Percentiles rank a stretch among this genome's conserved stretches.
Evolutionary conservation across 768 basidiomycete species (phyloP).

Genomic region (Amanita pallidorosea): DNA sequence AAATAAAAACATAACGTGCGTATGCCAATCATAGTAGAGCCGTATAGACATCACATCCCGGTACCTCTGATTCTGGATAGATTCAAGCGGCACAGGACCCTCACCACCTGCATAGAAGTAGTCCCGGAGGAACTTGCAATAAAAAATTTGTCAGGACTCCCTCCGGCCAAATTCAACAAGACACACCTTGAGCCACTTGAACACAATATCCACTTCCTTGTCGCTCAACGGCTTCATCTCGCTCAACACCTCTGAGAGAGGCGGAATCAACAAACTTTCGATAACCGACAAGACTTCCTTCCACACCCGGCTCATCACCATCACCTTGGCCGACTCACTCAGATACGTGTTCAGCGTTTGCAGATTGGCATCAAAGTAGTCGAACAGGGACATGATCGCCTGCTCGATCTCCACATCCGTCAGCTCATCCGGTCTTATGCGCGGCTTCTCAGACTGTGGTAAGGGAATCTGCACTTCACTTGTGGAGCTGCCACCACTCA

Average conservation of each 20-base stretch:
- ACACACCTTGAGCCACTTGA: slow-evolving; percentile 90
- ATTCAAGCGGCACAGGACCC: slow-evolving; percentile 77
- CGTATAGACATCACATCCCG: slow-evolving; percentile 84
- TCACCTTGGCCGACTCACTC: slow-evolving; percentile 75
- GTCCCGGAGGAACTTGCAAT: slow-evolving; percentile 72
- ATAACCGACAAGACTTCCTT: slow-evolving; percentile 86
- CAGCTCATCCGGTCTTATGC: slow-evolving; percentile 68
- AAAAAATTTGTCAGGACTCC: not conserved
- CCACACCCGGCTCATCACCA: slow-evolving; percentile 91
- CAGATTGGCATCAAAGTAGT: slow-evolving; percentile 92
- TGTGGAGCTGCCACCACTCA: slow-evolving; percentile 38
- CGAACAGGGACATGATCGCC: slow-evolving; percentile 85
- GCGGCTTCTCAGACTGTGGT: slow-evolving; percentile 63
- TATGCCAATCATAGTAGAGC: slow-evolving; percentile 94
- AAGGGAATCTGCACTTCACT: slow-evolving; percentile 73
- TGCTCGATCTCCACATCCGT: slow-evolving; percentile 92
- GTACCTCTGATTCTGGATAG: slow-evolving; percentile 90
- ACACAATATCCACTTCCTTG: slow-evolving; percentile 97
- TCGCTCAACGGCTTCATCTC: slow-evolving; percentile 90
- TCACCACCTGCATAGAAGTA: slow-evolving; percentile 95
- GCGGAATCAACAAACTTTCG: slow-evolving; percentile 84
- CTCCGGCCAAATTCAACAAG: not conserved
- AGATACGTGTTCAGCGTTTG: slow-evolving; percentile 85
- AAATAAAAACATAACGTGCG: slow-evolving; percentile 34
- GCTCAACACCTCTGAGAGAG: slow-evolving; percentile 73